Evolutionary conservation across 1,284 basidiomycete genomes (phyloP), one percentile per base, ranked within the genome.

Genomic region (Sporisorium exsertum): DNA sequence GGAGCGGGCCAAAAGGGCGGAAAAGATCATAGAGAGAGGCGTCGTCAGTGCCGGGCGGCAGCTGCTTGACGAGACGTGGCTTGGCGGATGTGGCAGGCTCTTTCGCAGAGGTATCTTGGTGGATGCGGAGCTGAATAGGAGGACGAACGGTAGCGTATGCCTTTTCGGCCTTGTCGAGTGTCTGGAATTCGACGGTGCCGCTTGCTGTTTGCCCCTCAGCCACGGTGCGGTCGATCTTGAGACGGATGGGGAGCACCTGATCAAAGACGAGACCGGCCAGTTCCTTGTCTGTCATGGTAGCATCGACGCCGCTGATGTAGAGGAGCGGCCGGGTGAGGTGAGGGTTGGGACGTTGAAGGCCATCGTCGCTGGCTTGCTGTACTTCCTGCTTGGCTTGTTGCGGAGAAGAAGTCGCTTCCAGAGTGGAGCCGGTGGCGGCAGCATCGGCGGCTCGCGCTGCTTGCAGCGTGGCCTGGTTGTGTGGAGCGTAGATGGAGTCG

Each of bases 101-200:
- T 15, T 52, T 37, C 5, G 46, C 6, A 2, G 65, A 56, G 47
- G 12, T 2, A 9, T 74, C 69, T 13, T 65, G 45, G 22, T 61
- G 33, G 40, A 82, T 69, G 50, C 64, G 54, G 15, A 82, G 75
- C 15, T 63, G 52, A 33, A 79, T 68, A 18, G 69, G 68, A 37
- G 63, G 50, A 15, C 68, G 59, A 26, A 82, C 67, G 40, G 64
- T 82, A 15, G 81, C 81, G 32, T 79, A 80, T 0, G 81, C 81
- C 58, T 73, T 77, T 51, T 83, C 81, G 7, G 81, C 80, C 57
- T 79, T 82, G 32, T 77, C 67, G 15, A 83, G 67, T 3, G 72
- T 65, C 51, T 83, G 79, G 54, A 83, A 83, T 51, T 83, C 79
- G 49, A 83, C 72, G 12, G 79, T 82, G 29, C 80, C 81, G 51